These are phyloP conservation scores for Pyrenopolyporus hunteri DNA, from an alignment of 495 filamentous ascomycete genomes.

Conservation along the genomic window DNA sequence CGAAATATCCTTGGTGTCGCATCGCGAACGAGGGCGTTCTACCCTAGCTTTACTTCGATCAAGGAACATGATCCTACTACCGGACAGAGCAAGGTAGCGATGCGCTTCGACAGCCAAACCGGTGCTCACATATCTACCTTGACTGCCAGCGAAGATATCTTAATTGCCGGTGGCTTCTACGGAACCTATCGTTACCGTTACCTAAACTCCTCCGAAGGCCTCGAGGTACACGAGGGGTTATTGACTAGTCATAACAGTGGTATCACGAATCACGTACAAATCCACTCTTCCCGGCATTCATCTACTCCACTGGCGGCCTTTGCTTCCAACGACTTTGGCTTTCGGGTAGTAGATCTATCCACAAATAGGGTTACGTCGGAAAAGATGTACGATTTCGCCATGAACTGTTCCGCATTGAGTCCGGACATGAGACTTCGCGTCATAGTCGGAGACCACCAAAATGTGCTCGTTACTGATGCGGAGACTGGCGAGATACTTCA, in stretches of 20 bases:
- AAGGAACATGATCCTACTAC: slow-evolving; percentile 59
- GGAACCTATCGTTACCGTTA: slow-evolving; percentile 78
- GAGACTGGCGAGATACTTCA: slow-evolving; percentile 55
- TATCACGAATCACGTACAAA: slow-evolving; percentile 87
- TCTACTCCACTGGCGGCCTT: slow-evolving; percentile 73
- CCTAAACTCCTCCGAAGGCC: slow-evolving; percentile 55
- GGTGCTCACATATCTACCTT: slow-evolving; percentile 72
- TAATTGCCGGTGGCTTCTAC: slow-evolving; percentile 80
- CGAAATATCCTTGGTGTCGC: slow-evolving; percentile 80
- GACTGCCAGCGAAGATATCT: slow-evolving; percentile 66
- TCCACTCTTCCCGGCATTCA: slow-evolving; percentile 65
- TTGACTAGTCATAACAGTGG: slow-evolving; percentile 72
- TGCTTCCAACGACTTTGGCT: slow-evolving; percentile 78
- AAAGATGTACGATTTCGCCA: slow-evolving; percentile 66
- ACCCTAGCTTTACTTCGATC: slow-evolving; percentile 67
- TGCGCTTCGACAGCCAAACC: slow-evolving; percentile 64
- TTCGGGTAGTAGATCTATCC: slow-evolving; percentile 76
- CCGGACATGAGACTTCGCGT: slow-evolving; percentile 81
- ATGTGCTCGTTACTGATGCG: slow-evolving; percentile 57
- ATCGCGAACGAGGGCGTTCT: slow-evolving; percentile 77
- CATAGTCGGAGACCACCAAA: slow-evolving; percentile 64
- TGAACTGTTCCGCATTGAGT: slow-evolving; percentile 86
- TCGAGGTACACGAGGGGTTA: slow-evolving; percentile 61
- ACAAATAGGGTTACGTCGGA: slow-evolving; percentile 69
- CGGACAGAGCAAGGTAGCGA: slow-evolving; percentile 54